Evolutionary conservation across 306 rosid species (phyloP).

Genomic region (Cucumis sativus): DNA sequence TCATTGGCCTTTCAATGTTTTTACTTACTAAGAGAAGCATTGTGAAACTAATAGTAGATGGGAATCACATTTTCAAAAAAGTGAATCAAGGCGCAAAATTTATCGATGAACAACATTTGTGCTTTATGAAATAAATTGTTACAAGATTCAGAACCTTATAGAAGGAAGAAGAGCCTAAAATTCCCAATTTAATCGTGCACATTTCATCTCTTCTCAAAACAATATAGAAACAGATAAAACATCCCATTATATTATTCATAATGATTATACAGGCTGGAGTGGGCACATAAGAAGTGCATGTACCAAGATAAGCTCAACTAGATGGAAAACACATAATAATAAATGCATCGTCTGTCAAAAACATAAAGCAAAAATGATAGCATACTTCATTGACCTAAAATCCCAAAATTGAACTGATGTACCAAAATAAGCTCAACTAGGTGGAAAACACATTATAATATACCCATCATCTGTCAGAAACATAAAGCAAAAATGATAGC

Average conservation of each 20-base stretch:
- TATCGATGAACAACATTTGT: background rate
- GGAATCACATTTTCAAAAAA: background rate
- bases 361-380: conserved; percentile 6
- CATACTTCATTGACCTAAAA: conserved; percentile 86
- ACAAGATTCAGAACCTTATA: background rate
- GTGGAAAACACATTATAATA: background rate
- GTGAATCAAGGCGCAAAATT: background rate
- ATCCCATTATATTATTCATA: background rate
- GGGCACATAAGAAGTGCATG: background rate
- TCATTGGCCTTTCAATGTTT: background rate
- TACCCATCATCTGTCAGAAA: background rate
- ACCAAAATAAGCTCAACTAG: background rate
- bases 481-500: conserved; percentile 16
- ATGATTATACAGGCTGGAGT: no score
- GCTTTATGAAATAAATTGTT: background rate
- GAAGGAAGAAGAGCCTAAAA: background rate
- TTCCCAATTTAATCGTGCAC: background rate
- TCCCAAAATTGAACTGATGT: conserved; percentile 83
- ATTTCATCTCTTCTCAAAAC: background rate
- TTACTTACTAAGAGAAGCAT: background rate
- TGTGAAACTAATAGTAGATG: background rate
- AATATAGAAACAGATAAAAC: background rate
- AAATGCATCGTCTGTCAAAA: background rate
- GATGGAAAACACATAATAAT: background rate
- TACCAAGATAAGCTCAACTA: background rate